Evolutionary conservation across 139 green algal species (phyloP).

Genomic region (Coelastrella sp.): DNA sequence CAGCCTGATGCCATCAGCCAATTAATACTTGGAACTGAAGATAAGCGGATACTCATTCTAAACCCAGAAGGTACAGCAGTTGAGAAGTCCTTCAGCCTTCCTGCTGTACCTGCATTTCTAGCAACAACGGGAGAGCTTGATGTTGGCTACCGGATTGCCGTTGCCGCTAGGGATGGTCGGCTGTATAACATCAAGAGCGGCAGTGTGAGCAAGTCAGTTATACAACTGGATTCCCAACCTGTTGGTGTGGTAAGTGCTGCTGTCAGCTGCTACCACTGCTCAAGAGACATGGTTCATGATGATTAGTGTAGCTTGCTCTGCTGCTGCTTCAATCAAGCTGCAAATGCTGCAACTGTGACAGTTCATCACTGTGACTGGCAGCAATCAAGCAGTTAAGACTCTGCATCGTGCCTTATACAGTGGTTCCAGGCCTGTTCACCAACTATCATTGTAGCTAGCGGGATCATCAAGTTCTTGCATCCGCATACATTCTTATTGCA

Average conservation of each 20-base stretch:
- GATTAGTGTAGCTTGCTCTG: no score
- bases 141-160: conserved; percentile 71
- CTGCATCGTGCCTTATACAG: no score
- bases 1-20: conserved; percentile 70
- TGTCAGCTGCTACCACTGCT: no score
- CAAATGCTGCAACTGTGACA: no score
- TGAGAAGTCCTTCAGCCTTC: conserved; percentile 61
- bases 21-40: conserved; percentile 77
- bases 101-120: conserved; percentile 63
- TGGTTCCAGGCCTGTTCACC: no score
- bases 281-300: no score
- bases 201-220: conserved; percentile 60
- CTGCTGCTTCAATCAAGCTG: no score
- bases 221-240: conserved; percentile 73
- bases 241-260: conserved; percentile 58
- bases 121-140: conserved; percentile 54
- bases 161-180: conserved; percentile 74
- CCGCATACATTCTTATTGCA: background rate
- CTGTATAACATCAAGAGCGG: conserved; percentile 73
- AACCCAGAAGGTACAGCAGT: conserved; percentile 63
- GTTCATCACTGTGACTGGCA: no score
- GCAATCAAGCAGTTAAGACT: no score
- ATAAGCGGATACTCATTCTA: conserved; percentile 70
- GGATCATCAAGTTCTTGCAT: background rate
- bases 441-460: background rate